Conservation (phyloP, 2,329 filamentous ascomycete genomes). For the Bipolaris gigantea region DNA sequence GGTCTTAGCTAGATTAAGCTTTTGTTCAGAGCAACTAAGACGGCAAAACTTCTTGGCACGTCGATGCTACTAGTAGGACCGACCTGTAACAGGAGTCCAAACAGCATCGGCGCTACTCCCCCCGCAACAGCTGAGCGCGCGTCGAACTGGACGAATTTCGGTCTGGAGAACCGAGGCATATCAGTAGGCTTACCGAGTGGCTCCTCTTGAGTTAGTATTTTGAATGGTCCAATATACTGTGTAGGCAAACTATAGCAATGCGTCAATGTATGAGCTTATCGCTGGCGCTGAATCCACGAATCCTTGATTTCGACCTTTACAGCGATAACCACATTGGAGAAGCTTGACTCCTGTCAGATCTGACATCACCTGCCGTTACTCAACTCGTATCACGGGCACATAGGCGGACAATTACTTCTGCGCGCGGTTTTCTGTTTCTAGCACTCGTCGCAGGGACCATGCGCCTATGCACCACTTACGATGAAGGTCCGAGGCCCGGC, state of each 20-base stretch:
- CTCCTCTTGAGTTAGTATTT: neutral
- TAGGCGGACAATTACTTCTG: neutral
- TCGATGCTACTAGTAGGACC: neutral
- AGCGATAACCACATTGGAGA: neutral
- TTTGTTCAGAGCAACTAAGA: neutral
- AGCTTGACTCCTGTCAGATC: neutral
- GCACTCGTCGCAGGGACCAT: neutral
- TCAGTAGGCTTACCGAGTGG: neutral
- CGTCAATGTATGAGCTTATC: neutral
- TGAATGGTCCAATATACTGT: neutral
- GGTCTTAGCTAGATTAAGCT: neutral
- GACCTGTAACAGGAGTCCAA: neutral
- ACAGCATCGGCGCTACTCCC: neutral
- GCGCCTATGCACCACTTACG: neutral
- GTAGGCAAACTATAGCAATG: neutral
- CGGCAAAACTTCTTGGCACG: neutral
- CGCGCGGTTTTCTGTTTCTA: neutral
- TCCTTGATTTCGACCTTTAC: neutral
- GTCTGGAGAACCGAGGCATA: neutral
- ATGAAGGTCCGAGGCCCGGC: too few relatives aligned
- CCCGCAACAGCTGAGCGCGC: neutral
- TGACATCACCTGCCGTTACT: neutral
- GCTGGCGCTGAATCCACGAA: neutral
- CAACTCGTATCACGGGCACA: neutral
- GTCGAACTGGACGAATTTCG: neutral